Base-by-base conservation (phyloP, 345 rosid genomes). In the Salix brachista region DNA sequence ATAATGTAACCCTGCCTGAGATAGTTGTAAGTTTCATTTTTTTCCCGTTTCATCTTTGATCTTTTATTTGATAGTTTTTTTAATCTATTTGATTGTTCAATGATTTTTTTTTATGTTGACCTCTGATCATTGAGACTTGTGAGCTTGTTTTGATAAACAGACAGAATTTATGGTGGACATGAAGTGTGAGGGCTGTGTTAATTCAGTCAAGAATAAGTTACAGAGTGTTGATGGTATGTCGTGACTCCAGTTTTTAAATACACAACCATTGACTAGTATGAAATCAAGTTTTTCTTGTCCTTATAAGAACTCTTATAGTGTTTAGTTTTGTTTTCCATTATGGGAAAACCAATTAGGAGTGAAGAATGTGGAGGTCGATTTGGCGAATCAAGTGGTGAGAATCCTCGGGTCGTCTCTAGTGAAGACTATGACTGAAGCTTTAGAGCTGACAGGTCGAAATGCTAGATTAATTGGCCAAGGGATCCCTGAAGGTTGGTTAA, bases 151-250 rank as follows among this genome's bases (percentile, higher is more conserved):
- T 81, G 77, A 61, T 65, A 9, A 58, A 30, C 81, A 93, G 98
- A 96, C 97, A 13, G 98, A 93, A 85, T 96, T 64, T 80, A 96
- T 96, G 99, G 98, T 96, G 75, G 96, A 96, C 83, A 96, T 96
- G 97, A 93, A 86, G 84, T 93, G 99, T 48, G 97, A 90, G 56
- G 94, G 96, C 62, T 96, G 98, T 79, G 96, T 90, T 72, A 89
- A 76, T 71, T 85, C 98, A 2, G 98, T 96, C 64, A 91, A 89
- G 90, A 90, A 78, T 73, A 91, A 96, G 87, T 69, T 96, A 79
- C 87, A 87, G 72, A 84, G 85, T 18, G 83, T 96, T 80, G 66
- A 85, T 80, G 98, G 98, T 93, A 84, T 48, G 76, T 80, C 42
- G 56, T 70, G 19, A 23, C 32, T 70, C 21, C 48, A n/a, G 36